These are phyloP conservation scores for Podila verticillata DNA, from an alignment of 192 early-diverging fungal genomes.

Conservation along the genomic window DNA sequence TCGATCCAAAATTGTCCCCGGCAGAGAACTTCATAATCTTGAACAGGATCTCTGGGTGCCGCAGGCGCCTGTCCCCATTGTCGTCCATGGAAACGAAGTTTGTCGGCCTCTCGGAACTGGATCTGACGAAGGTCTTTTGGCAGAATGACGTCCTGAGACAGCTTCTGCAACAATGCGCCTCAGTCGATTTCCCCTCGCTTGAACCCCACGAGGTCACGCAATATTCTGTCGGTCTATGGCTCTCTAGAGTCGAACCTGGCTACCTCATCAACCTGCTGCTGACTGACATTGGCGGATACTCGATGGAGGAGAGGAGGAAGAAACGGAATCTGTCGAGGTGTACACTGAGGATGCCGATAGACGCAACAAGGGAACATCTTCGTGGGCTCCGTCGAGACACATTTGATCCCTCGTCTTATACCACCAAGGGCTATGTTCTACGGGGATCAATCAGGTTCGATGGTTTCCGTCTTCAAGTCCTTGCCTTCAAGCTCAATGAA, in stretches of 20 bases:
- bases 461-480: conserved; percentile 16
- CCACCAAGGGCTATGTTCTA: not conserved
- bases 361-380: not conserved
- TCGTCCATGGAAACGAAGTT: not conserved
- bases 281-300: conserved; percentile 3
- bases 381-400: not conserved
- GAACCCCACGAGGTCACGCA: not conserved
- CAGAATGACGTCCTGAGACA: not conserved
- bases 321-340: not conserved
- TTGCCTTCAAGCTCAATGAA: conserved; percentile 18
- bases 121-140: conserved; percentile 6
- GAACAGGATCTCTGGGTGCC: too few species aligned
- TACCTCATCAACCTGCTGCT: conserved; percentile 5
- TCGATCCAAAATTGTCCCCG: too few species aligned
- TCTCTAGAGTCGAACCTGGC: not conserved
- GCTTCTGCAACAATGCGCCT: not conserved
- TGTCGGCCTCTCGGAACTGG: conserved; percentile 4
- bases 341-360: not conserved
- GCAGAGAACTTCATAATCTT: too few species aligned
- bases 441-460: conserved; percentile 14
- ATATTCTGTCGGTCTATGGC: not conserved
- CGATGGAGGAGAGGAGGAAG: conserved; percentile 1
- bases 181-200: not conserved
- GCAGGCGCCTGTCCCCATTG: not conserved
- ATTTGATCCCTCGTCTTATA: not conserved